Base-by-base conservation (phyloP, 306 rosid genomes). In the Sesbania bispinosa region DNA sequence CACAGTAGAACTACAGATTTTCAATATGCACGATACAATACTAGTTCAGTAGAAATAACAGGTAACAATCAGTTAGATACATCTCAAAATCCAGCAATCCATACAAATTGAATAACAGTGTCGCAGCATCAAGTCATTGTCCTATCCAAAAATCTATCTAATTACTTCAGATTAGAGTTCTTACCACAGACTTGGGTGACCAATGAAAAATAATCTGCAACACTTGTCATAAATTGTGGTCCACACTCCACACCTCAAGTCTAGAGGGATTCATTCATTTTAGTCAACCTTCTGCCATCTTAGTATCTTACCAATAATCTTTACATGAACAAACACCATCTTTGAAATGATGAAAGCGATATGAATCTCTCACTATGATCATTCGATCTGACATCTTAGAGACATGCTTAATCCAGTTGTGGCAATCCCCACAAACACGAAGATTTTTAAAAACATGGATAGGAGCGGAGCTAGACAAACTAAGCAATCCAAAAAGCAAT, bases 291-390 rank as follows among this genome's bases (percentile, higher is more conserved):
- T 57, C 62, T 36, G 23, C 77, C 63, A n/a, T n/a, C n/a, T n/a
- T 10, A 35, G 10, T 10, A 35, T 57, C 72, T 81, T 70, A 92
- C 98, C 96, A 88, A 80, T 84, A 92, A 81, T 92, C 98, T 74
- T 83, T 82, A 81, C 96, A 87, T 0, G 94, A 86, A 76, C 98
- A 92, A 47, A 59, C 30, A 15, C 96, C 97, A 0, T 59, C 88
- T 62, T 87, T 82, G 70, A 89, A 89, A 85, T 89, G 97, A 80
- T 92, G 97, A 75, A 92, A 92, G 23, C 98, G 94, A 77, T 86
- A 87, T 8, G 88, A 80, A 80, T 92, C 98, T 53, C 96, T 79
- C 32, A 89, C 96, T 62, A 89, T 73, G 62, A 92, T 88, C 43
- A 64, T 82, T 18, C 88, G 86, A 64, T 80, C 67, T 5, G 84